Percentiles rank a stretch among this genome's conserved stretches.
Conservation (phyloP, 768 basidiomycete genomes). For the Phlebiopsis gigantea region DNA sequence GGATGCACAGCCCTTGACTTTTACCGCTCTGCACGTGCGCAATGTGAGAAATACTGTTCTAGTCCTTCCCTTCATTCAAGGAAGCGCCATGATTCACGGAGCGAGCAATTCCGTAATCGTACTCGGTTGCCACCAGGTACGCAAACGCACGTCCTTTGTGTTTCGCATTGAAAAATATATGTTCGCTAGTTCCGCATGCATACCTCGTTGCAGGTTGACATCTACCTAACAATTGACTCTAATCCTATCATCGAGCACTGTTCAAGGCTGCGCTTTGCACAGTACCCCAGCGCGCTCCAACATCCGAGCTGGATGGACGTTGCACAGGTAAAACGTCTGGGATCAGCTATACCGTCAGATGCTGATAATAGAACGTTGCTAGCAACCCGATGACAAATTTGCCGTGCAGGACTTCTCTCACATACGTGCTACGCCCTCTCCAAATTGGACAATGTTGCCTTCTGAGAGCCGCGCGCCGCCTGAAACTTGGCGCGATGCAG, state of each 20-base stretch:
- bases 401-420: constrained; percentile 83
- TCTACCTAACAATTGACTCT: constrained; percentile 63
- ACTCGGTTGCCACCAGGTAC: constrained; percentile 78
- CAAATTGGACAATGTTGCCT: constrained; percentile 53
- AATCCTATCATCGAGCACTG: constrained; percentile 82
- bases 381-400: constrained; percentile 32
- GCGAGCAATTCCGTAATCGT: constrained; percentile 58
- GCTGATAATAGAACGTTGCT: no score
- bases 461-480: not conserved
- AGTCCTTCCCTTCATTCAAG: constrained; percentile 57
- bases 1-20: constrained; percentile 23
- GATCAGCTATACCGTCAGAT: no score
- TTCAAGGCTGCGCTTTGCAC: constrained; percentile 51
- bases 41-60: constrained; percentile 57
- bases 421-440: constrained; percentile 68
- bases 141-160: not conserved
- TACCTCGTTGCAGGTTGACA: constrained; percentile 53
- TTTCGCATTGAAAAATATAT: not conserved
- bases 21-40: constrained; percentile 61
- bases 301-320: no score
- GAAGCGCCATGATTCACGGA: constrained; percentile 71
- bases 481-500: not conserved
- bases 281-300: constrained; percentile 41
- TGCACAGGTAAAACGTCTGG: no score
- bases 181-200: constrained; percentile 83